Percentiles rank a stretch among this genome's conserved stretches.
Evolutionary conservation across 2,329 filamentous ascomycete genomes (phyloP).

Genomic region (Mollisiaceae sp.): DNA sequence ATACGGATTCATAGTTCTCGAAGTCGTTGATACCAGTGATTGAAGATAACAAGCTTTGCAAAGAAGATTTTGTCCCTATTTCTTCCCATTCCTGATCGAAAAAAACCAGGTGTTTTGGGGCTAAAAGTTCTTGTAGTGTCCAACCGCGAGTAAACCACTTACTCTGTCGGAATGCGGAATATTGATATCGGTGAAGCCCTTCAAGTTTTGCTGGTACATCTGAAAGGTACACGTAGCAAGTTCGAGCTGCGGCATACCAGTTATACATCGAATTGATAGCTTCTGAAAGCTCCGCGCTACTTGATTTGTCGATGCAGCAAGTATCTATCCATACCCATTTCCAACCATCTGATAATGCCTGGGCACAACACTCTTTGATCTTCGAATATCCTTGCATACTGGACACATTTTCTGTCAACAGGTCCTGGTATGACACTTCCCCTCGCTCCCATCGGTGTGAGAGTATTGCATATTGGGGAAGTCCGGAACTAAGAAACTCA

Average conservation of each 20-base stretch:
- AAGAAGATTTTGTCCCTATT: constrained; percentile 29
- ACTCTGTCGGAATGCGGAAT: not conserved
- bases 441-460: constrained; percentile 23
- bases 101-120: constrained; percentile 31
- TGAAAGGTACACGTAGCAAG: constrained; percentile 23
- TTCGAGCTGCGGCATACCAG: constrained; percentile 17
- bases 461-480: constrained; percentile 28
- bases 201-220: not conserved
- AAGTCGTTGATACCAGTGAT: constrained; percentile 15
- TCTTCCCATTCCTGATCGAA: constrained; percentile 32
- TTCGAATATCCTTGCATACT: constrained; percentile 12
- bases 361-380: constrained; percentile 6
- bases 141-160: constrained; percentile 28
- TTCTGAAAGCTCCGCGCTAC: constrained; percentile 21
- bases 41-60: constrained; percentile 2
- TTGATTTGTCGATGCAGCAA: constrained; percentile 27
- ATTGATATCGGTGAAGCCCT: not conserved
- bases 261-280: constrained; percentile 23
- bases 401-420: not conserved
- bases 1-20: constrained; percentile 16
- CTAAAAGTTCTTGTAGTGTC: constrained; percentile 26
- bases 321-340: constrained; percentile 24
- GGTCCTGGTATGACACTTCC: constrained; percentile 19
- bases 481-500: not conserved
- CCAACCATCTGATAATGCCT: constrained; percentile 10